Conservation (phyloP, 1,284 basidiomycete genomes). For the Rhodotorula mucilaginosa region DNA sequence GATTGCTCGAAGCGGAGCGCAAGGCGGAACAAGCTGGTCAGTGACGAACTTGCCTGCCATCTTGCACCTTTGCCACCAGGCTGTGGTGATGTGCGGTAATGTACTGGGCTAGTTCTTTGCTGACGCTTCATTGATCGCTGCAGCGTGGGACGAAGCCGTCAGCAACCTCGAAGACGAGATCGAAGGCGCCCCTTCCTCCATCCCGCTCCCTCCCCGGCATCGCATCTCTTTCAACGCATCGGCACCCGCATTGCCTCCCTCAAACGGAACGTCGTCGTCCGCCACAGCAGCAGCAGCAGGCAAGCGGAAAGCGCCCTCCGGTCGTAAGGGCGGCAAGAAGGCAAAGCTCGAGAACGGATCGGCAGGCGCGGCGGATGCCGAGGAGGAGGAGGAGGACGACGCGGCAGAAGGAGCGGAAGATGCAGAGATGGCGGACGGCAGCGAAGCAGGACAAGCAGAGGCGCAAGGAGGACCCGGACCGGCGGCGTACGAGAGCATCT, state of each 20-base stretch:
- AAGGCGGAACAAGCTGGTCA: constrained; percentile 66
- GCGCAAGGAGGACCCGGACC: constrained; percentile 16
- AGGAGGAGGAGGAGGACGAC: constrained; percentile 5
- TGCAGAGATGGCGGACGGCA: neutral
- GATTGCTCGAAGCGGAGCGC: constrained; percentile 64
- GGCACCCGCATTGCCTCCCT: neutral
- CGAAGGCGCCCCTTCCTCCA: constrained; percentile 31
- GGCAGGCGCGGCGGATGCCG: constrained; percentile 20
- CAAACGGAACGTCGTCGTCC: neutral
- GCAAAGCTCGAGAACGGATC: constrained; percentile 37
- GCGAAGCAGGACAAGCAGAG: neutral
- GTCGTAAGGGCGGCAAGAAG: constrained; percentile 25
- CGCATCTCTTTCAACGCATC: constrained; percentile 34
- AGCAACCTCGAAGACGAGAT: constrained; percentile 34
- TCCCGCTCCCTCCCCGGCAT: constrained; percentile 41
- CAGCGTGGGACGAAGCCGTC: constrained; percentile 40
- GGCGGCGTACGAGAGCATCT: constrained; percentile 64
- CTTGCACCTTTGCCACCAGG: neutral
- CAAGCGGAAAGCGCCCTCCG: constrained; percentile 45
- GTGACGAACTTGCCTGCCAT: constrained; percentile 11
- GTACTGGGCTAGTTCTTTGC: neutral
- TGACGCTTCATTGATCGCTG: accelerated
- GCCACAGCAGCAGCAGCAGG: constrained; percentile 15
- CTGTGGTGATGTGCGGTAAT: neutral
- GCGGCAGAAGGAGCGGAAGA: neutral